Evolutionary conservation across 768 basidiomycete genomes (phyloP), one percentile per base, ranked within the genome.

Genomic region (Mycena kentingensis): DNA sequence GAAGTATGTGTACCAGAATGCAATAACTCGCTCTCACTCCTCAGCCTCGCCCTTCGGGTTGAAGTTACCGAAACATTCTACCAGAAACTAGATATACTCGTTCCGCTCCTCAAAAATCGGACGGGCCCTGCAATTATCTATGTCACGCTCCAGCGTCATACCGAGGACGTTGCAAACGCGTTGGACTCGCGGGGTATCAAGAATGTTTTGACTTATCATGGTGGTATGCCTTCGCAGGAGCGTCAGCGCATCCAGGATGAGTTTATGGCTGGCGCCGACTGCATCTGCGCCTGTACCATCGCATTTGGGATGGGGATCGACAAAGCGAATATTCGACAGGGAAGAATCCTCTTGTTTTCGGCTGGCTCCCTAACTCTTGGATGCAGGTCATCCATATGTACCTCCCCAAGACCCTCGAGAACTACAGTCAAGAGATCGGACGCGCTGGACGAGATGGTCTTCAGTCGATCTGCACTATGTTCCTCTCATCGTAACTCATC

Each of bases 231-330:
- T 0, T 22, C 64, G 0, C 72, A 74, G 8, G 55, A 70, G 18
- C 63, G 77, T 2, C 69, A 72, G 44, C 55, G 52, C 12, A 67
- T 75, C 2, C 76, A 60, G 58, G 58, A 60, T 28, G 52, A 57
- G 24, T 77, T 78, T 57, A 77, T 77, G 76, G 61, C 60, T 5
- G 68, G 69, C 8, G 63, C 59, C 0, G 66, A 65, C 26, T 67
- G 64, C n/a, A 67, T 77, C n/a, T 74, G 76, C 11, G 70, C 68
- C 42, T 71, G 69, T 4, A 78, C 76, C 1, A 77, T 77, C 27
- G 76, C 76, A 0, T 78, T 78, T 45, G 76, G 77, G 3, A 76
- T 77, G 74, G 76, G 75, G 6, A 73, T 77, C 28, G 76, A 77
- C 55, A 71, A 73, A 55, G 66, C 68, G 36, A 58, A 71, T 42